Evolutionary conservation across 139 green algal genomes (phyloP), one percentile per base, ranked within the genome.

Genomic region (Micromonas pusilla): DNA sequence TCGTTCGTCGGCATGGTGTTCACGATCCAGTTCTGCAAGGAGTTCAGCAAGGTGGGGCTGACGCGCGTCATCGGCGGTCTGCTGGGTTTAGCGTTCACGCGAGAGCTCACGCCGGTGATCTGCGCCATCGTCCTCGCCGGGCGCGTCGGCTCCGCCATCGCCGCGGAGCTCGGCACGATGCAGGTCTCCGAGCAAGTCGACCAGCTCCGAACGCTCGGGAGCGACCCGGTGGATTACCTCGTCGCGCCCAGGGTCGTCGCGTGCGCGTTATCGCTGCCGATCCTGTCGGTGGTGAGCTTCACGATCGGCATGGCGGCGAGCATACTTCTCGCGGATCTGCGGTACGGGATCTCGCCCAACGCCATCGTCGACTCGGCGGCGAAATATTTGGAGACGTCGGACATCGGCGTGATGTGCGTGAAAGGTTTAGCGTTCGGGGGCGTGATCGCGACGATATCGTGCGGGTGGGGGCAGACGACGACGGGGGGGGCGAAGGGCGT

Each of bases 1-100:
- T 90, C 86, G 13, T 99, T 99, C 83, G 91, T 99, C 30, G 95
- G 95, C 80, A 98, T 99, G 95, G 95, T 98, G 4, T 99, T 99
- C 86, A 99, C 95, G 23, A 99, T 99, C 75, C 88, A 96, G 91
- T 97, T 97, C 88, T 89, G 94, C 73, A 83, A 92, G 0, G 94
- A 97, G 83, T 97, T 97, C 84, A 87, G 76, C 1, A 76, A 81
- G 4, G 71, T 86, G 33, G 93, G 92, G 2, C 85, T 98, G 52
- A 99, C 95, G 0, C 85, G 90, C 21, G 96, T 91, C 31, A 94
- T 99, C 37, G 96, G 96, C 38, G 95, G 96, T 34, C 94, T 99
- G 26, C 86, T 98, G 78, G 92, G 88, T 1, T 89, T 99, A 73
- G 96, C 95, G 6, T 88, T 99, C 26, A 85, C 88, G 1, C 85